Evolutionary conservation across 1,284 basidiomycete species (phyloP).

Genomic region (Apiotrichum veenhuisii): DNA sequence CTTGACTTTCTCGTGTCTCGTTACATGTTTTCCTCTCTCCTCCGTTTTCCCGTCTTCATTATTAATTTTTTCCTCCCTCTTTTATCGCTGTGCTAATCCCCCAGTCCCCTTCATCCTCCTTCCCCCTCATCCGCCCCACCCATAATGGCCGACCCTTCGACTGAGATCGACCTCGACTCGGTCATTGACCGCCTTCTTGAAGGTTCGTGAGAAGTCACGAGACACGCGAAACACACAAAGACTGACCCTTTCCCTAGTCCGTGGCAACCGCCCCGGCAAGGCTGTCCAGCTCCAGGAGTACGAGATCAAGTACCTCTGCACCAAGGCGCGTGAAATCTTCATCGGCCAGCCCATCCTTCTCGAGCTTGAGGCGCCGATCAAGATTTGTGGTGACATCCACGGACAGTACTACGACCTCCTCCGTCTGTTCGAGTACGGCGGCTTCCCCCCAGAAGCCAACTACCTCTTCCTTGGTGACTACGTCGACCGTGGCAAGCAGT

Average conservation of each 20-base stretch:
- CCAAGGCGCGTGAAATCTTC: conserved; percentile 60
- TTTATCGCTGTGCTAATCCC: neutral
- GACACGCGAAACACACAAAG: neutral
- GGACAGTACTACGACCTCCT: conserved; percentile 62
- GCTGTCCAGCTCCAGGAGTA: conserved; percentile 59
- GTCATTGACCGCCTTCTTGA: conserved; percentile 95
- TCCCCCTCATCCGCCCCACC: conserved; percentile 11
- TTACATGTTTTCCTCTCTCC: neutral
- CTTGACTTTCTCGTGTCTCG: too few species aligned
- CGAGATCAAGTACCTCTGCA: conserved; percentile 61
- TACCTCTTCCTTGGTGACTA: conserved; percentile 63
- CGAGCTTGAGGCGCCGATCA: conserved; percentile 61
- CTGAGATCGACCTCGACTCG: conserved; percentile 93
- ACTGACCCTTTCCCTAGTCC: conserved; percentile 47
- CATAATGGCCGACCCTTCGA: conserved; percentile 51
- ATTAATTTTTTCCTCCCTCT: neutral
- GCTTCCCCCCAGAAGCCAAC: conserved; percentile 61
- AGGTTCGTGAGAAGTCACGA: conserved; percentile 56
- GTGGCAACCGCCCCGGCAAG: conserved; percentile 60
- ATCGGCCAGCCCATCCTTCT: conserved; percentile 61
- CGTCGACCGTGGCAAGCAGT: conserved; percentile 61
- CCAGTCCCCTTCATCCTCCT: neutral
- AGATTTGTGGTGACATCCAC: conserved; percentile 61
- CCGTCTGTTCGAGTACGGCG: conserved; percentile 60
- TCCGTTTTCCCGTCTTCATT: neutral